Base-by-base conservation (phyloP, 768 basidiomycete species). In the Leccinum boreale region DNA sequence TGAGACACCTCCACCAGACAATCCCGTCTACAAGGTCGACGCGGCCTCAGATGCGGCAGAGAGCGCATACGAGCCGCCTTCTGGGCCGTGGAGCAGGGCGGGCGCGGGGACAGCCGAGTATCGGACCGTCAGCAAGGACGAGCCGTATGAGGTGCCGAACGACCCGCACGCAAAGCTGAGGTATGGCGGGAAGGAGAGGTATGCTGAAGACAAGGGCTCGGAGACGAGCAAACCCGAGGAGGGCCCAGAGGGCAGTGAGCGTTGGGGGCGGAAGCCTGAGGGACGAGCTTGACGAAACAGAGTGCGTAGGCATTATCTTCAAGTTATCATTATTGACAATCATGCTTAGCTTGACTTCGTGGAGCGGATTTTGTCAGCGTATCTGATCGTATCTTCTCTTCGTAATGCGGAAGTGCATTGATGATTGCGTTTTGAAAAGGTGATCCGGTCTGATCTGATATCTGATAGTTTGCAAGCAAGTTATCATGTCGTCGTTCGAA, bases 61-160 rank as follows among this genome's bases (percentile, higher is more conserved):
- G 64, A 76, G 76, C 35, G 80, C 83, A 3, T 73, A 81, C 56
- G 82, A 84, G 55, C 71, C 79, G 3, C 78, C 80, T 7, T 77
- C 80, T 4, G 78, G 78, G 0, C 67, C 71, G 7, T 82, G 73
- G 73, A 82, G 77, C 56, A 66, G 71, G 55, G 74, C 75, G 31
- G 76, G 74, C 12, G 75, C 74, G 49, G 58, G 54, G 47, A 76
- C 76, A 48, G 62, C 67, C 45, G 71, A 74, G 51, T 68, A 72
- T 54, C 58, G 44, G 12, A 68, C 60, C 9, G 58, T 68, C 23
- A 71, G 62, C 56, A 52, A 59, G 28, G 64, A 69, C 15, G 51
- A 65, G 39, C 73, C 69, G 17, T 70, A 72, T 51, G 57, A 65
- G 2, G 64, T 67, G 3, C 59, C 64, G 10, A 23, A 19, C 4